phyloP scores from a whole-genome alignment of 371 early-diverging fungal species.

The Mucor circinelloides region DNA sequence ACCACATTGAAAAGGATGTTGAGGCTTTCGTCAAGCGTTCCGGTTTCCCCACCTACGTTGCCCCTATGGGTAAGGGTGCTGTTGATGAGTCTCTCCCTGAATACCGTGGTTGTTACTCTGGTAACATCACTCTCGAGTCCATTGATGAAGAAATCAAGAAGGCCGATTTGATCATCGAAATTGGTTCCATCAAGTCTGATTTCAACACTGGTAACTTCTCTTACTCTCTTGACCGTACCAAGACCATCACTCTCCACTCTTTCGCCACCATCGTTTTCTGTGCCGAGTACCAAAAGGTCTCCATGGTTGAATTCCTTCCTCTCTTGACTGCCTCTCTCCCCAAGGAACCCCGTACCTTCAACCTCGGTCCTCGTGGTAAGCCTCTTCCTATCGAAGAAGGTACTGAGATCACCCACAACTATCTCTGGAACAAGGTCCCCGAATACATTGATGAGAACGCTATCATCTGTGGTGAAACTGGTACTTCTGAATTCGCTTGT shows the following conservation, averaged over 20 bases:
- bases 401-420: slow-evolving; percentile 41
- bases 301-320: slow-evolving; percentile 41
- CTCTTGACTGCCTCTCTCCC: slow-evolving; percentile 37
- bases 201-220: slow-evolving; percentile 59
- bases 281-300: slow-evolving; percentile 44
- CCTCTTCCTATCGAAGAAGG: slow-evolving; percentile 25
- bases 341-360: slow-evolving; percentile 20
- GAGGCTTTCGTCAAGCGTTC: slow-evolving; percentile 36
- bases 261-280: slow-evolving; percentile 40
- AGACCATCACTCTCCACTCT: slow-evolving; percentile 49
- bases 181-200: slow-evolving; percentile 54
- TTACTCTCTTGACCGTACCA: slow-evolving; percentile 29
- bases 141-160: slow-evolving; percentile 36
- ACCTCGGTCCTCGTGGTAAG: slow-evolving; percentile 30
- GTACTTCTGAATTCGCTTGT: slow-evolving; percentile 52
- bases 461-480: slow-evolving; percentile 54
- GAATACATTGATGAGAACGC: slow-evolving; percentile 37
- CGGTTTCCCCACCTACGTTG: slow-evolving; percentile 43
- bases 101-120: slow-evolving; percentile 50
- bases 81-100: slow-evolving; percentile 36
- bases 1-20: slow-evolving; percentile 31
- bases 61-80: slow-evolving; percentile 57
- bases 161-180: slow-evolving; percentile 47
- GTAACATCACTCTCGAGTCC: slow-evolving; percentile 33
- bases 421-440: slow-evolving; percentile 46